These are phyloP conservation scores for Debaryomyces psychrophilus DNA, from an alignment of 1,139 yeast genomes.

Conservation along the genomic window DNA sequence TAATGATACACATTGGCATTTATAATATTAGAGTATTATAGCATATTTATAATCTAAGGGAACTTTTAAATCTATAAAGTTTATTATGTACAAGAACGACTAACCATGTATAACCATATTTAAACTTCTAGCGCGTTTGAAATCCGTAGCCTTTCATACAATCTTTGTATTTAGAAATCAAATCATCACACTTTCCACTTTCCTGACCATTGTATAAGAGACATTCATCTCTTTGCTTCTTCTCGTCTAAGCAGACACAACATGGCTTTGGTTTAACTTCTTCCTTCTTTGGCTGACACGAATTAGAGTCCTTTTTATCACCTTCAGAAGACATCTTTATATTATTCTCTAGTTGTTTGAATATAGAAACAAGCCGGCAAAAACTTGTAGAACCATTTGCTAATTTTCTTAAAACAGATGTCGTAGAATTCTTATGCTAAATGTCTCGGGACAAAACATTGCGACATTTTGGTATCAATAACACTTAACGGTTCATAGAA, in stretches of 20 bases:
- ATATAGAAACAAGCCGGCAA: not conserved
- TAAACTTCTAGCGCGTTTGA: constrained; percentile 25
- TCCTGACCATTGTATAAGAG: constrained; percentile 81
- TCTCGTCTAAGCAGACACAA: constrained; percentile 91
- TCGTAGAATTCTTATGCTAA: not conserved
- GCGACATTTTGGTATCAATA: constrained; percentile 1
- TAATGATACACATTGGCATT: constrained; percentile 1
- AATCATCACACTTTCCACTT: constrained; percentile 74
- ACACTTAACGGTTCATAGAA: not conserved
- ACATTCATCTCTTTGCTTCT: constrained; percentile 84
- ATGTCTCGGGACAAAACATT: not conserved
- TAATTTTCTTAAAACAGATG: not conserved
- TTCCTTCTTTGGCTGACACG: constrained; percentile 13
- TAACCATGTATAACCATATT: not conserved
- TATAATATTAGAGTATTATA: constrained; percentile 3
- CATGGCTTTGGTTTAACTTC: constrained; percentile 83
- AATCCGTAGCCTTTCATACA: constrained; percentile 96
- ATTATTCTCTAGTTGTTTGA: not conserved
- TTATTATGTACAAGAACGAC: constrained; percentile 4
- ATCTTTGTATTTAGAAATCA: constrained; percentile 69
- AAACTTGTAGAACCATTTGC: not conserved
- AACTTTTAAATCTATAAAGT: not conserved
- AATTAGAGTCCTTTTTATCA: constrained; percentile 12
- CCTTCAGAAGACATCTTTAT: constrained; percentile 12
- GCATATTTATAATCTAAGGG: constrained; percentile 1